A percentile compares a stretch with the other conserved stretches of the same genome.
phyloP scores from a whole-genome alignment of 2,329 filamentous ascomycete genomes.

The Aspergillus novofumigatus region DNA sequence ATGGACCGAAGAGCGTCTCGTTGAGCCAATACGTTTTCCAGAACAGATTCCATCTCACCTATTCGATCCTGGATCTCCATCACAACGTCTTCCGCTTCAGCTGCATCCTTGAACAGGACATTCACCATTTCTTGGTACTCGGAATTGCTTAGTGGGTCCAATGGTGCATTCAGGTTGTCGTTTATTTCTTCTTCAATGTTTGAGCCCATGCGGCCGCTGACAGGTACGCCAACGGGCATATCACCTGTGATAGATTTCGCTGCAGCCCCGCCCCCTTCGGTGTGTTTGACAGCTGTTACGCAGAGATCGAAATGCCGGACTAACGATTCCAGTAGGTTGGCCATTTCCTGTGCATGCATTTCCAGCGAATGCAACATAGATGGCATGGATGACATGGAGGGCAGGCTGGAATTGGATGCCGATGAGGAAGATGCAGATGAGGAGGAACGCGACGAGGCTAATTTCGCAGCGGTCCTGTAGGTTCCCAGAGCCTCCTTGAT shows the following conservation, averaged over 20 bases:
- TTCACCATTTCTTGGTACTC: slow-evolving; percentile 79
- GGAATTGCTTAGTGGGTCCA: slow-evolving; percentile 68
- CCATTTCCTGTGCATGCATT: slow-evolving; percentile 75
- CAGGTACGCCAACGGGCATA: slow-evolving; percentile 49
- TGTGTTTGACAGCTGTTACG: slow-evolving; percentile 84
- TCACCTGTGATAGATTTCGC: slow-evolving; percentile 64
- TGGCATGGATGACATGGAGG: slow-evolving; percentile 43
- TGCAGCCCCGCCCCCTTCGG: slow-evolving; percentile 72
- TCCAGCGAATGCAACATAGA: slow-evolving; percentile 62
- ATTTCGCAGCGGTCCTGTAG: slow-evolving; percentile 35
- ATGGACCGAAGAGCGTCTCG: slow-evolving; percentile 54
- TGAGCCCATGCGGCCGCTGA: slow-evolving; percentile 26
- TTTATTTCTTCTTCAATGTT: slow-evolving; percentile 31
- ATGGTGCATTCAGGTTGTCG: slow-evolving; percentile 40
- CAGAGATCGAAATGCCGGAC: slow-evolving; percentile 90
- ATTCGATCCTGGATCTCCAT: slow-evolving; percentile 69
- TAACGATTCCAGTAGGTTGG: slow-evolving; percentile 71
- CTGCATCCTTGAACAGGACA: slow-evolving; percentile 60
- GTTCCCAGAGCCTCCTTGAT: slow-evolving; percentile 57
- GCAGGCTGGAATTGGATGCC: slow-evolving; percentile 30
- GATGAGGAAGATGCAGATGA: slow-evolving; percentile 32
- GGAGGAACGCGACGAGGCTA: slow-evolving; percentile 35
- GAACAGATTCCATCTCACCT: slow-evolving; percentile 70
- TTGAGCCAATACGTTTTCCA: slow-evolving; percentile 60
- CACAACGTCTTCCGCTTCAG: slow-evolving; percentile 60